A percentile compares a stretch with the other conserved stretches of the same genome.
These are phyloP conservation scores for Colletotrichum noveboracense DNA, from an alignment of 2,329 filamentous ascomycete genomes.

Conservation along the genomic window DNA sequence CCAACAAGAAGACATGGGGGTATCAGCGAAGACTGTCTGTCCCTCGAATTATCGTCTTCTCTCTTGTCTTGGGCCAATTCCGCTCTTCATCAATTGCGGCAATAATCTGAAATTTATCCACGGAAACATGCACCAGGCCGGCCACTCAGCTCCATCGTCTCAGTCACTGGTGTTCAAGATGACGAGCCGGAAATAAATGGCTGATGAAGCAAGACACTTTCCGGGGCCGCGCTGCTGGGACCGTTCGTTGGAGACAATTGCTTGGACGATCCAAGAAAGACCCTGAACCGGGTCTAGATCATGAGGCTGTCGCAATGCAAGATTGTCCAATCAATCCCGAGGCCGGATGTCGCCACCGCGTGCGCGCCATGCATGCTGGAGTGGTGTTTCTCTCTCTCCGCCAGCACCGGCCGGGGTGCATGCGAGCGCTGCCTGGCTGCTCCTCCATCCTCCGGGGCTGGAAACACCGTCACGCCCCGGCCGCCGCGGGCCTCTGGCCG, in stretches of 20 bases:
- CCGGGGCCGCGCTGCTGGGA: neutral
- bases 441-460: neutral
- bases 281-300: neutral
- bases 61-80: neutral
- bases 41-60: neutral
- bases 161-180: neutral
- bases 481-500: neutral
- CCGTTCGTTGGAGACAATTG: neutral
- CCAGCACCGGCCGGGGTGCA: neutral
- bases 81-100: neutral
- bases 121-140: neutral
- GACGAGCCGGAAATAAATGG: neutral
- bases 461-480: neutral
- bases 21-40: too few species aligned
- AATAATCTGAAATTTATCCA: neutral
- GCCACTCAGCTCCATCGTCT: neutral
- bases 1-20: neutral
- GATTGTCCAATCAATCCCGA: neutral
- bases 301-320: constrained; percentile 7
- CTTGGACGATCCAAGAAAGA: neutral
- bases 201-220: neutral
- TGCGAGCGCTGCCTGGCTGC: neutral
- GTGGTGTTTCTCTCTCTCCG: neutral
- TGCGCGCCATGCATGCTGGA: neutral
- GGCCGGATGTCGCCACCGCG: neutral